Evolutionary conservation across 2,329 filamentous ascomycete species (phyloP), one percentile per base, ranked within the genome.

Genomic region (Nannizzia gypsea): DNA sequence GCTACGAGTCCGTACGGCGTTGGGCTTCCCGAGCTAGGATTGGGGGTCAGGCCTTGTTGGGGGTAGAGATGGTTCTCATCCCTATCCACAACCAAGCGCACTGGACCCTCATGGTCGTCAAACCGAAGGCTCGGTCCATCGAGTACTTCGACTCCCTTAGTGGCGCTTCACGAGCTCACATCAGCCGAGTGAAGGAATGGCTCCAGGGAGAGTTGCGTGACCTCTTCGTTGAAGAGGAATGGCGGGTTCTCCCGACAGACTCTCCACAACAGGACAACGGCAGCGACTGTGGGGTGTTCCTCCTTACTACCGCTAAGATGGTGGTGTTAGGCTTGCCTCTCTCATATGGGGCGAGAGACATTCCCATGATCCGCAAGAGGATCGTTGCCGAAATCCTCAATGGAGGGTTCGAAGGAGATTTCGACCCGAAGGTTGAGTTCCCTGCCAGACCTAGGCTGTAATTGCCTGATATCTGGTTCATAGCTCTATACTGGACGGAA

Each of bases 261-360:
- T 76, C 74, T 4, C 76, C 77, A 5, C 70, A 71, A 60, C 77
- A 80, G 62, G 65, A 74, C 60, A 80, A 80, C 61, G 72, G 72
- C 28, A 74, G 72, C 58, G 77, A 80, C 61, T 80, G 77, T 60
- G 77, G 77, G n/a, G 77, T 78, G 2, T 80, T 79, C 63, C 70
- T 77, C 20, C 68, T 78, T 20, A 77, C 76, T 8, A 78, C 74
- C 3, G 77, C 77, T 56, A 78, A 78, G 63, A 73, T 77, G 60
- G 70, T 78, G 57, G 72, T 74, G 57, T 65, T 78, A 28, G 73
- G 73, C 15, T 66, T 77, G 28, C 75, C 75, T 2, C 70, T 73
- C 58, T 70, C 69, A 2, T 77, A 77, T 63, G 69, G 70, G 11
- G 69, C 76, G 3, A 59, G 58, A 3, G 71, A 78, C 59, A 77